Base-by-base conservation (phyloP, 31 red algal genomes). In the Odonthalia washingtoniensis region DNA sequence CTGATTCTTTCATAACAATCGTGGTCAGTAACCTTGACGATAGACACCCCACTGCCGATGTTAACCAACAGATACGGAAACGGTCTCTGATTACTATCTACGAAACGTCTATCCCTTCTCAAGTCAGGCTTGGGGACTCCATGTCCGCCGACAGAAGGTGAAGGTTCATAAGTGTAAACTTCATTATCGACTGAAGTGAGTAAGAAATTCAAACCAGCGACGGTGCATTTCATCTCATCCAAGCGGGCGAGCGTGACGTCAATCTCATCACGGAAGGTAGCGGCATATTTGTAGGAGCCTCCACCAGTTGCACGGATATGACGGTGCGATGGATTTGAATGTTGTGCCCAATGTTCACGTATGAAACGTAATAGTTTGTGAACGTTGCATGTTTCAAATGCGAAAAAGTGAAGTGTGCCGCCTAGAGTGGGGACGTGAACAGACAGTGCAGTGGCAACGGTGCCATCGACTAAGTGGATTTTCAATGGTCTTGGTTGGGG, bases 61-160 rank as follows among this genome's bases (percentile, higher is more conserved):
- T 96, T 94, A 49, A 95, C 94, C 28, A 98, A 82, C 61, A 98
- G 83, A 66, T 98, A 98, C 4, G 97, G 97, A 83, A 94, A 98
- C 5, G 97, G 96, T 57, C 95, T 43, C 3, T 66, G 44, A 45
- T 57, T 89, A 28, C 87, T 72, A 46, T 92, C 81, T 17, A 92
- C 80, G 80, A 94, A 95, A 40, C 39, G 53, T 24, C 34, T 73
- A 60, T 36, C 69, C 42, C 40, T 40, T 64, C 17, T n/a, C 14
- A 75, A 28, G 16, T 65, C 46, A 36, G 26, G 21, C 4, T 26
- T 33, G 16, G 34, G 26, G 12, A 39, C 37, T 38, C 33, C 37
- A 52, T 41, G n/a, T 5, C 62, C 62, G 32, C 21, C 21, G 42
- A 38, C n/a, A 45, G n/a, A 66, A 3, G 68, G 68, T 28, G 44